A percentile compares a stretch with the other conserved stretches of the same genome.
phyloP scores from a whole-genome alignment of 208 protist genomes.

The Eutreptiella sp. region DNA sequence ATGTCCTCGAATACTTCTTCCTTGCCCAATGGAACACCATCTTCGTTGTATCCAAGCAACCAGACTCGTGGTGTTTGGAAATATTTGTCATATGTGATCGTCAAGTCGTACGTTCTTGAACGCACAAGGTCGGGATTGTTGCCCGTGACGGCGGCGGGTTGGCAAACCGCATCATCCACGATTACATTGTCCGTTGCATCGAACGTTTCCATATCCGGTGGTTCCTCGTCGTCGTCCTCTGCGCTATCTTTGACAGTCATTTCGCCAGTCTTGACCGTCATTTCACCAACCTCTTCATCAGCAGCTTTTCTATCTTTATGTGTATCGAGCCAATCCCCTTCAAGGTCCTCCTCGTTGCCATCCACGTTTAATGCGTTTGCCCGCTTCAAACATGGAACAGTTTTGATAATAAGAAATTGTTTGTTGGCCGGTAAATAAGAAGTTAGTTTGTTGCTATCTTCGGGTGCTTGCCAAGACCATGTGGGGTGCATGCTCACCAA shows the following conservation, averaged over 20 bases:
- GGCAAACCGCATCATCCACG: conserved; percentile 10
- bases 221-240: conserved; percentile 44
- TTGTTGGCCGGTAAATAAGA: conserved; percentile 85
- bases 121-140: conserved; percentile 41
- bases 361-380: conserved; percentile 40
- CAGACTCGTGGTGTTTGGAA: conserved; percentile 91
- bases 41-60: conserved; percentile 70
- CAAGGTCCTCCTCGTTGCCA: conserved; percentile 43
- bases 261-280: not conserved
- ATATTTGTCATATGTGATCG: conserved; percentile 95
- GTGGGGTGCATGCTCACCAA: conserved; percentile 88
- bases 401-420: conserved; percentile 84
- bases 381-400: conserved; percentile 48
- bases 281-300: not conserved
- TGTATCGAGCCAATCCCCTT: conserved; percentile 5
- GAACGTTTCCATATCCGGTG: conserved; percentile 55
- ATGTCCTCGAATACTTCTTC: conserved; percentile 93
- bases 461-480: conserved; percentile 81
- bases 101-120: conserved; percentile 88
- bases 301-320: not conserved
- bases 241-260: conserved; percentile 25
- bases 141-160: conserved; percentile 8
- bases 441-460: conserved; percentile 57
- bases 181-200: conserved; percentile 35
- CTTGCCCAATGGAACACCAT: conserved; percentile 54